Base-by-base conservation (phyloP, 257 asterid genomes). In the Solanum neorickii region DNA sequence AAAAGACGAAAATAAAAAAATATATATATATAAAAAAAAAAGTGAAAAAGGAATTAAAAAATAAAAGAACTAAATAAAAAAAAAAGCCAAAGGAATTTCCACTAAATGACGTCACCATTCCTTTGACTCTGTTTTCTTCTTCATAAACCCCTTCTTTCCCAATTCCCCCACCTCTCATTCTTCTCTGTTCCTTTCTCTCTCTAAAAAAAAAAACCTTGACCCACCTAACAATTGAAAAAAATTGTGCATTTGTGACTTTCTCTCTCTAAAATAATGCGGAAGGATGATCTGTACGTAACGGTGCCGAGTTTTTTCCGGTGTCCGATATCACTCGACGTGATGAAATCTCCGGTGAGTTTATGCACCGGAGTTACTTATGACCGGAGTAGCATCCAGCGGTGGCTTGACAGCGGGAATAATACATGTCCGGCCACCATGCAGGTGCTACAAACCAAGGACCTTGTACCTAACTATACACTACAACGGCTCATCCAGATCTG, bases 361-460 rank as follows among this genome's bases (percentile, higher is more conserved):
- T 96, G 93, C 92, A 96, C 98, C 20, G 98, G 98, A 7, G 98
- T 94, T 20, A 96, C 98, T 18, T 96, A 96, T 87, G 98, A 96
- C 76, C 94, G 98, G 31, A 66, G 88, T 90, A 92, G 94, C 90
- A 96, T 96, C 90, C 98, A 94, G 87, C 92, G 94, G 86, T 96
- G 98, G 98, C 90, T 96, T 27, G 98, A 94, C 91, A 92, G 89
- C 88, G 98, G 98, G 33, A 94, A 96, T 87, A 94, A 94, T 89
- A 96, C 98, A 25, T 96, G 98, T 87, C 98, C 98, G 46, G 98
- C 98, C 86, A 96, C 98, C 91, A 96, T 96, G 98, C 98, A 94
- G 90, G 90, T 91, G 27, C 93, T 96, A 9, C 93, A 87, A 0
- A 87, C 75, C 13, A 94, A 90, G 70, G 98, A 96, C 8, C 93